These are phyloP conservation scores for Kodamaea ohmeri DNA, from an alignment of 1,139 yeast species.

Conservation along the genomic window DNA sequence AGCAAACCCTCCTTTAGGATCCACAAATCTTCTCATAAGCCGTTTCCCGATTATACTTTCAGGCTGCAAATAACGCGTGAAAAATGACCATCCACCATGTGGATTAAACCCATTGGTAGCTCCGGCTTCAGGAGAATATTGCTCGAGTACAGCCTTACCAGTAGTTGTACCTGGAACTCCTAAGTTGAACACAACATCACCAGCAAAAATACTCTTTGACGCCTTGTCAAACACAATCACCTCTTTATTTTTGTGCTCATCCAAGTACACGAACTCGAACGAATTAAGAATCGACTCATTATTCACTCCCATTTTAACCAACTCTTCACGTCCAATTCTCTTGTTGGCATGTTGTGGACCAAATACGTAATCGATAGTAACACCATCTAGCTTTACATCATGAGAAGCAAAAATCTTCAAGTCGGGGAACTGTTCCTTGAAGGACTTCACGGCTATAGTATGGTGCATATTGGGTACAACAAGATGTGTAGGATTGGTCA, in stretches of 20 bases:
- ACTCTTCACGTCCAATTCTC: conserved; percentile 20
- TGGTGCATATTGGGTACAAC: conserved; percentile 56
- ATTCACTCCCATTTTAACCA: conserved; percentile 23
- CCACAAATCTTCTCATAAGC: conserved; percentile 12
- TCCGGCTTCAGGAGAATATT: conserved; percentile 21
- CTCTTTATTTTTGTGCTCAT: conserved; percentile 22
- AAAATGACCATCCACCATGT: conserved; percentile 21
- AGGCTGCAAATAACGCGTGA: conserved; percentile 23
- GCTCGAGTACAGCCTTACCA: conserved; percentile 21
- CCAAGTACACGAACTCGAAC: conserved; percentile 26
- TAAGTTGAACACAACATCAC: conserved; percentile 25
- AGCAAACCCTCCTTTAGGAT: conserved; percentile 7
- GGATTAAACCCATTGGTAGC: conserved; percentile 20
- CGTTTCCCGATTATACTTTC: conserved; percentile 24
- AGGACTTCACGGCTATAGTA: conserved; percentile 53
- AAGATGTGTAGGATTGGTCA: conserved; percentile 37
- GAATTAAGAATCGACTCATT: conserved; percentile 21
- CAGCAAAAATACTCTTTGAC: conserved; percentile 21
- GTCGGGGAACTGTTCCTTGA: conserved; percentile 46
- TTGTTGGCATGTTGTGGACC: conserved; percentile 18
- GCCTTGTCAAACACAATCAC: conserved; percentile 22
- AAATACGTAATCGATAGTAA: conserved; percentile 39
- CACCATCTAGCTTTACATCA: conserved; percentile 18
- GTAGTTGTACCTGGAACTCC: conserved; percentile 15
- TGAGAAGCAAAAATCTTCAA: conserved; percentile 51